Percentiles rank a stretch among this genome's conserved stretches.
These are phyloP conservation scores for Penicillium cataractarum DNA, from an alignment of 495 filamentous ascomycete genomes.

Conservation along the genomic window DNA sequence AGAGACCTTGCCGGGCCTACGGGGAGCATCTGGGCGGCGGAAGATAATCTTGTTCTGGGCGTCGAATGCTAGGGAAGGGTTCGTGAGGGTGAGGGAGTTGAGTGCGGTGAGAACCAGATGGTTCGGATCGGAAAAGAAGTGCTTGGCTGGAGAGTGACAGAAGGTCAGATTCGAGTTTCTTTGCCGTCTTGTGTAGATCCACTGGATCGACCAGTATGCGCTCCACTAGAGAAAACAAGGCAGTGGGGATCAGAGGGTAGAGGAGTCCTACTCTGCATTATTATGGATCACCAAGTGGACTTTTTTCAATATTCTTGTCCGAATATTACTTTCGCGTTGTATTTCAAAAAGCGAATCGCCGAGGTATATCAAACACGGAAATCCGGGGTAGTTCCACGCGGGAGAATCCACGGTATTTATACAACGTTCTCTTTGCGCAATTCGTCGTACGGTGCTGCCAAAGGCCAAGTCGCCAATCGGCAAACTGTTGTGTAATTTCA, in stretches of 20 bases:
- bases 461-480: constrained; percentile 8
- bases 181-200: neutral
- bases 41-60: constrained; percentile 84
- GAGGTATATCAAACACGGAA: neutral
- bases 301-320: neutral
- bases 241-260: constrained; percentile 13
- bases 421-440: neutral
- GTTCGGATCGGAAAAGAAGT: constrained; percentile 88
- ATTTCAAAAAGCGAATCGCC: neutral
- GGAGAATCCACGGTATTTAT: neutral
- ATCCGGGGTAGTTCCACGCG: neutral
- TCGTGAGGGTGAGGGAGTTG: constrained; percentile 75
- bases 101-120: constrained; percentile 80
- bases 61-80: constrained; percentile 84
- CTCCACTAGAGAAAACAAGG: constrained; percentile 4
- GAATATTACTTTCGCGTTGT: neutral
- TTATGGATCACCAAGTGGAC: constrained; percentile 21
- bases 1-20: constrained; percentile 63
- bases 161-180: neutral
- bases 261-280: constrained; percentile 26
- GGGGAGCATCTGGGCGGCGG: constrained; percentile 60
- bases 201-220: neutral
- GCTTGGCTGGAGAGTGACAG: constrained; percentile 67
- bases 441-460: neutral
- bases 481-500: constrained; percentile 1